Conservation (phyloP, 257 asterid genomes). For the Osmanthus fragrans region DNA sequence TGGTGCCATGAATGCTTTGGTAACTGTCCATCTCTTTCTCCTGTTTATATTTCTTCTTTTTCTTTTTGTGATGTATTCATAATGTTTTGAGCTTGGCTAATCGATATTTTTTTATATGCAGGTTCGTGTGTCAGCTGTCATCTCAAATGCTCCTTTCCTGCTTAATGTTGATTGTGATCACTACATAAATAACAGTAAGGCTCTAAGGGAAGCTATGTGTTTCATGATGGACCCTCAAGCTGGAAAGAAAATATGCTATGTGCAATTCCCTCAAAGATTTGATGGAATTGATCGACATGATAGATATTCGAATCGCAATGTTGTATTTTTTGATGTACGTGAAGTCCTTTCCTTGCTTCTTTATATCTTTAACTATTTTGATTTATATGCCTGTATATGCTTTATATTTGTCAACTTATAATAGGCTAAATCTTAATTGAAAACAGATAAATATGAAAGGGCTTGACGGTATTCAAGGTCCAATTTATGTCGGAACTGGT, state of each 20-base stretch:
- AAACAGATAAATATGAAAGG: slow-evolving; percentile 95
- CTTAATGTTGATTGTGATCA: slow-evolving; percentile 99
- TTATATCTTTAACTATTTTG: not conserved
- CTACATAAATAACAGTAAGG: slow-evolving; percentile 93
- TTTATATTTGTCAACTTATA: slow-evolving; percentile 4
- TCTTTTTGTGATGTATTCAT: not conserved
- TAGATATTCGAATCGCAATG: slow-evolving; percentile 91
- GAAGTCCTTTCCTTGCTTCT: not conserved
- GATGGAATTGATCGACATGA: slow-evolving; percentile 97
- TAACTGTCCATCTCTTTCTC: slow-evolving; percentile 22
- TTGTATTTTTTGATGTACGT: slow-evolving; percentile 92
- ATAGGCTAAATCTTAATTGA: slow-evolving; percentile 23
- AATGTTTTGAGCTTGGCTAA: slow-evolving; percentile 14
- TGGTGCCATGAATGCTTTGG: slow-evolving; percentile 99
- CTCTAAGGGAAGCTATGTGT: slow-evolving; percentile 96
- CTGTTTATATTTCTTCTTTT: slow-evolving; percentile 1
- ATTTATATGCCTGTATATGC: slow-evolving; percentile 1
- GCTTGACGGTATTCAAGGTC: slow-evolving; percentile 98
- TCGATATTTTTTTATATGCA: slow-evolving; percentile 22
- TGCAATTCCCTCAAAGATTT: slow-evolving; percentile 95
- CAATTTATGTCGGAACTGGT: slow-evolving; percentile 95
- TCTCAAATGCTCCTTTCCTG: slow-evolving; percentile 90
- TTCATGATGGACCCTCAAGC: slow-evolving; percentile 99
- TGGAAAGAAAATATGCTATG: slow-evolving; percentile 95
- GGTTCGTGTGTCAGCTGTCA: slow-evolving; percentile 96